phyloP scores from a whole-genome alignment of 768 basidiomycete species.

The Cystobasidium ongulense region DNA sequence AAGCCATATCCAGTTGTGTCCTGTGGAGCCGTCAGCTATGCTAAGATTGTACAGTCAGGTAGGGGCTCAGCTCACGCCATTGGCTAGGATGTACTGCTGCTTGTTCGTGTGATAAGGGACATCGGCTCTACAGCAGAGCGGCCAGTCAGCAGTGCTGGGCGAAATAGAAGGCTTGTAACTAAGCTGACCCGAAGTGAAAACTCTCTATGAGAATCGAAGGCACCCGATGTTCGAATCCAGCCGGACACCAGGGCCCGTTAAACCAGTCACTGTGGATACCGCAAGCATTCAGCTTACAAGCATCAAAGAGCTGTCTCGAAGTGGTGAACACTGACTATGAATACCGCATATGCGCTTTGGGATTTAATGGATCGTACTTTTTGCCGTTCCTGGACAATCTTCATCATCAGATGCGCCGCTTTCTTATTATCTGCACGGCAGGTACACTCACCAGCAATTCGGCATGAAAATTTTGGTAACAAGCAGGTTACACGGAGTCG shows the following conservation, averaged over 20 bases:
- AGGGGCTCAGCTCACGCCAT: neutral
- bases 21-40: neutral
- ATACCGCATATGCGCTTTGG: neutral
- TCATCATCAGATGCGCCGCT: neutral
- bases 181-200: neutral
- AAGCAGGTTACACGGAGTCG: neutral
- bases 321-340: neutral
- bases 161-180: too few relatives aligned
- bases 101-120: neutral
- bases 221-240: neutral
- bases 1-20: neutral
- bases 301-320: neutral
- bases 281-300: too few relatives aligned
- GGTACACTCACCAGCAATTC: neutral
- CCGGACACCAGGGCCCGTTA: neutral
- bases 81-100: neutral
- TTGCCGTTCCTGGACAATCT: neutral
- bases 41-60: too few relatives aligned
- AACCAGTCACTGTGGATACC: neutral
- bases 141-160: too few relatives aligned
- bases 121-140: neutral
- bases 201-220: neutral
- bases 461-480: neutral
- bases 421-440: too few relatives aligned
- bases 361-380: neutral